A percentile compares a stretch with the other conserved stretches of the same genome.
phyloP scores from a whole-genome alignment of 805 yeast species.

The Clavispora carvajalis region DNA sequence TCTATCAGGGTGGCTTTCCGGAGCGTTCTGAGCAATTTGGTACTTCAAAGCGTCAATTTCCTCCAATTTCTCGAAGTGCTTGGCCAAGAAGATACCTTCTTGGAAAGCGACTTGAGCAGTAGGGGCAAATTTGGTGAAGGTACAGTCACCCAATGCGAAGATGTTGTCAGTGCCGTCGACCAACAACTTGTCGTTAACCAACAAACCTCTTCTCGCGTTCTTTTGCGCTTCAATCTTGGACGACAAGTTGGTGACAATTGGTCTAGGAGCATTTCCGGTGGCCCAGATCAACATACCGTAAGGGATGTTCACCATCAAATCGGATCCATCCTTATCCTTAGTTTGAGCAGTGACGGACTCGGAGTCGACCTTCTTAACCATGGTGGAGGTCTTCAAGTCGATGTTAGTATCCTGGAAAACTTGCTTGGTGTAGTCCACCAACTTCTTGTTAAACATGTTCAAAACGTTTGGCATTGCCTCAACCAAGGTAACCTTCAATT shows the following conservation, averaged over 20 bases:
- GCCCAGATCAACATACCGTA: slow-evolving; percentile 97
- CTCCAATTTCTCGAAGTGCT: slow-evolving; percentile 59
- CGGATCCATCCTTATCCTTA: slow-evolving; percentile 58
- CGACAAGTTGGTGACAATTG: slow-evolving; percentile 62
- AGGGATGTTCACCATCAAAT: slow-evolving; percentile 60
- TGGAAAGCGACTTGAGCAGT: slow-evolving; percentile 98
- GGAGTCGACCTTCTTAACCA: slow-evolving; percentile 80
- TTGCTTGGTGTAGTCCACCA: slow-evolving; percentile 74
- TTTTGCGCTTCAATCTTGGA: slow-evolving; percentile 67
- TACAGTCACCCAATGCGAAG: slow-evolving; percentile 92
- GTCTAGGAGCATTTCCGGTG: slow-evolving; percentile 91
- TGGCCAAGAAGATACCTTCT: slow-evolving; percentile 80
- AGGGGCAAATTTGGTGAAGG: slow-evolving; percentile 86
- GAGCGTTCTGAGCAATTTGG: slow-evolving; percentile 35
- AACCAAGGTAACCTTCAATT: slow-evolving; percentile 76
- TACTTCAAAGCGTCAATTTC: slow-evolving; percentile 55
- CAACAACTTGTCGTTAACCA: slow-evolving; percentile 70
- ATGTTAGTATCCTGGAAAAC: slow-evolving; percentile 65
- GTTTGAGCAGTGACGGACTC: slow-evolving; percentile 64
- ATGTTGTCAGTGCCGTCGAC: slow-evolving; percentile 80
- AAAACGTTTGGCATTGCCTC: slow-evolving; percentile 91
- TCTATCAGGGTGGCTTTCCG: slow-evolving; percentile 39
- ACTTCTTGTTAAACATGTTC: slow-evolving; percentile 62
- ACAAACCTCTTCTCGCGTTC: slow-evolving; percentile 84
- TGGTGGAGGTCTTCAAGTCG: slow-evolving; percentile 73